Conservation (phyloP, 2,329 filamentous ascomycete species). For the Apiospora sp. region DNA sequence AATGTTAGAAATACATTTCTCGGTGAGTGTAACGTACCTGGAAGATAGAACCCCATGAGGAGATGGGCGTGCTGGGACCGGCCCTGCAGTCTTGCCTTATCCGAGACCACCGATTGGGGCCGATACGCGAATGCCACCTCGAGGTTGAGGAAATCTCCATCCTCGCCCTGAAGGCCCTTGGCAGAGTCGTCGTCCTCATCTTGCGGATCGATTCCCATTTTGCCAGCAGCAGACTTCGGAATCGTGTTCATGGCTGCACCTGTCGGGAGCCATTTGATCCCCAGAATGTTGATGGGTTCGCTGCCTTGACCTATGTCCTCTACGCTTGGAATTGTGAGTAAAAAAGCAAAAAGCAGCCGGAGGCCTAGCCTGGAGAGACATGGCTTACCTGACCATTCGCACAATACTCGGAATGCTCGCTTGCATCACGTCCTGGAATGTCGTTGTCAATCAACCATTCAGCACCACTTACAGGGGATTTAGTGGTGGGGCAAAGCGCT, state of each 20-base stretch:
- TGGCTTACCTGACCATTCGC: conserved; percentile 20
- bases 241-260: conserved; percentile 20
- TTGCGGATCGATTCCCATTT: not conserved
- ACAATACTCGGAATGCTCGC: conserved; percentile 21
- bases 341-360: not conserved
- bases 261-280: conserved; percentile 23
- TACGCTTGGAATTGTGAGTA: conserved; percentile 12
- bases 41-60: conserved; percentile 18
- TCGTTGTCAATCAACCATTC: not conserved
- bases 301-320: conserved; percentile 23
- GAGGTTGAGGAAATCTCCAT: conserved; percentile 20
- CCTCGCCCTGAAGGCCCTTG: conserved; percentile 11
- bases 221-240: not conserved
- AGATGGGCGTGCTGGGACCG: conserved; percentile 5
- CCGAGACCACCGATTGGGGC: not conserved
- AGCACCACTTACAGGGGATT: not conserved
- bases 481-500: not conserved
- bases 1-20: not conserved
- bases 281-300: conserved; percentile 22
- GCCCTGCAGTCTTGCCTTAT: not conserved
- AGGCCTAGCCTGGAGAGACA: not conserved
- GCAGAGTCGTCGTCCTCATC: not conserved
- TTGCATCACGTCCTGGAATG: conserved; percentile 19
- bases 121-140: conserved; percentile 23
- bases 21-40: not conserved